Evolutionary conservation across 2,329 filamentous ascomycete genomes (phyloP).

Genomic region (Pseudogymnoascus sp.): DNA sequence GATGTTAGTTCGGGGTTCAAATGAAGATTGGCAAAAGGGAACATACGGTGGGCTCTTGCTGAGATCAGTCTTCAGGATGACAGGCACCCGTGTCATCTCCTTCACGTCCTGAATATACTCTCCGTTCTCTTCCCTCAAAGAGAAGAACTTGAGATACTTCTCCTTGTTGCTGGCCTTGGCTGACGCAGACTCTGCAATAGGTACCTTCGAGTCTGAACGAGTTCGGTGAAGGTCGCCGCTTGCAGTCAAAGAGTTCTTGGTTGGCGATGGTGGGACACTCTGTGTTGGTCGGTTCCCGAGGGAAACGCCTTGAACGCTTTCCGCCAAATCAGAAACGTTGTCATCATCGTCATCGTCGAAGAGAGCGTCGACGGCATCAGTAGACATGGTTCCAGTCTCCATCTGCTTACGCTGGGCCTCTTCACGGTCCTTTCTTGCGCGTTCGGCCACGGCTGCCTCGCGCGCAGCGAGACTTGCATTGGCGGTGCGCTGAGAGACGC

Average conservation of each 20-base stretch:
- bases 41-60: conserved; percentile 99
- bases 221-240: conserved; percentile 71
- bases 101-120: conserved; percentile 97
- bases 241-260: conserved; percentile 60
- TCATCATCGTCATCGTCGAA: conserved; percentile 92
- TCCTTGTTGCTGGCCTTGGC: conserved; percentile 84
- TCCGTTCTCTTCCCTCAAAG: conserved; percentile 81
- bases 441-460: conserved; percentile 74
- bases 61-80: conserved; percentile 96
- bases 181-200: conserved; percentile 61
- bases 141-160: conserved; percentile 88
- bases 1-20: conserved; percentile 30
- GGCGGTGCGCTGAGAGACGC: conserved; percentile 61
- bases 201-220: conserved; percentile 88
- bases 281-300: conserved; percentile 84
- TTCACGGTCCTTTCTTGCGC: conserved; percentile 76
- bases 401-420: conserved; percentile 89
- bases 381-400: conserved; percentile 88
- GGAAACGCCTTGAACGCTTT: conserved; percentile 84
- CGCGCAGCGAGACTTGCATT: conserved; percentile 69
- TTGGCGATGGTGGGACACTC: conserved; percentile 88
- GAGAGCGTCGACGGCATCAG: conserved; percentile 86
- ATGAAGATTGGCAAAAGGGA: neutral
- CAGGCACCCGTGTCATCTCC: conserved; percentile 95
- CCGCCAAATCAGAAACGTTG: conserved; percentile 72